These are phyloP conservation scores for Pleurostoma richardsiae DNA, from an alignment of 2,329 filamentous ascomycete species.

Conservation along the genomic window DNA sequence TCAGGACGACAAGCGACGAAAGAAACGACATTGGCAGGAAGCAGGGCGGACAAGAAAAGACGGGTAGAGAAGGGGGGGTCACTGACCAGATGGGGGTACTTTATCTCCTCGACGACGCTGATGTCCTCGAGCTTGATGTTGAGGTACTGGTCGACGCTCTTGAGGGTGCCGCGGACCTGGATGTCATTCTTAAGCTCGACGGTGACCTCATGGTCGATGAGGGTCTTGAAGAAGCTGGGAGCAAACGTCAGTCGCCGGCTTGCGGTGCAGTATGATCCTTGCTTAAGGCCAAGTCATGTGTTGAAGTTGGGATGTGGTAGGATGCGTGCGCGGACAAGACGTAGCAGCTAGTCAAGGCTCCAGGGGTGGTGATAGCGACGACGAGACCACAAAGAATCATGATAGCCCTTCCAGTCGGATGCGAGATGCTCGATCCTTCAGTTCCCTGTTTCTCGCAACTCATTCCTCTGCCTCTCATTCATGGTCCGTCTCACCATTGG, in stretches of 20 bases:
- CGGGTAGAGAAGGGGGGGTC: slow-evolving; percentile 2
- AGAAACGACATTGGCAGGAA: too few relatives aligned
- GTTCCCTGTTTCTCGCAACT: too few relatives aligned
- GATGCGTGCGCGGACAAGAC: background rate
- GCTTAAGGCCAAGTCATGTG: background rate
- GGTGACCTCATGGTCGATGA: slow-evolving; percentile 94
- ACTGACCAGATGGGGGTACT: slow-evolving; percentile 85
- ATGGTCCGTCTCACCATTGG: too few relatives aligned
- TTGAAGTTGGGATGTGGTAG: background rate
- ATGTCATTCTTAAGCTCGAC: slow-evolving; percentile 99
- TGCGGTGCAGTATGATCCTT: too few relatives aligned
- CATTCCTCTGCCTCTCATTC: too few relatives aligned
- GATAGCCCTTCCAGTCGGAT: too few relatives aligned
- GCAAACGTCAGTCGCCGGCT: background rate
- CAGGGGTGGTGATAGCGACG: too few relatives aligned
- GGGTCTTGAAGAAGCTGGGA: slow-evolving; percentile 94
- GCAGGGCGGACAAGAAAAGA: too few relatives aligned
- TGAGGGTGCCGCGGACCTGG: slow-evolving; percentile 88
- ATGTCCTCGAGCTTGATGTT: slow-evolving; percentile 99
- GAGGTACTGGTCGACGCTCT: slow-evolving; percentile 97
- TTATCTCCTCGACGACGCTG: slow-evolving; percentile 83
- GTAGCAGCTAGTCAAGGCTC: too few relatives aligned
- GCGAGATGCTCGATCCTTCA: too few relatives aligned
- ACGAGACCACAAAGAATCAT: too few relatives aligned
- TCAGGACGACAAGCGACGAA: too few relatives aligned